Percentiles rank a stretch among this genome's conserved stretches.
These are phyloP conservation scores for Yamadazyma friedrichii DNA, from an alignment of 1,139 yeast species.

Conservation along the genomic window DNA sequence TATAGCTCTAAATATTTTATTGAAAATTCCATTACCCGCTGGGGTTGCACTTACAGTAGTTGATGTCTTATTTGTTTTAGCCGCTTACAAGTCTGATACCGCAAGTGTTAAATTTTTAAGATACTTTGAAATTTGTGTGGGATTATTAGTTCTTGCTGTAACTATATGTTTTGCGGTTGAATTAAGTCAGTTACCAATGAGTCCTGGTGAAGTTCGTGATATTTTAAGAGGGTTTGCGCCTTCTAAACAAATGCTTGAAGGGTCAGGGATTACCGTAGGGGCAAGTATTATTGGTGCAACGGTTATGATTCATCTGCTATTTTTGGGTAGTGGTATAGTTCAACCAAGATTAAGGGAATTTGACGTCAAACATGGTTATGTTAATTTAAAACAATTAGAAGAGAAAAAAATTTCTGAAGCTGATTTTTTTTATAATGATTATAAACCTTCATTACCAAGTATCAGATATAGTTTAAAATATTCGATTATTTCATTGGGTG, in stretches of 20 bases:
- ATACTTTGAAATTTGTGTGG: conserved; percentile 66
- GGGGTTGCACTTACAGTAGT: conserved; percentile 72
- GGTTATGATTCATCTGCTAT: conserved; percentile 79
- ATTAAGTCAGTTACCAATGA: conserved; percentile 52
- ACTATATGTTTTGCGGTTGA: conserved; percentile 72
- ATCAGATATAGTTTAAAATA: conserved; percentile 65
- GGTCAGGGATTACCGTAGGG: conserved; percentile 68
- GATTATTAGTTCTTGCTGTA: conserved; percentile 63
- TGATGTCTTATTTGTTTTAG: conserved; percentile 70
- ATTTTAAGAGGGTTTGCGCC: conserved; percentile 75
- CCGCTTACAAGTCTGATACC: conserved; percentile 73
- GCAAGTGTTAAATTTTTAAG: conserved; percentile 62
- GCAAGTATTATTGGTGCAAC: conserved; percentile 81
- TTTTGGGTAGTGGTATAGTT: conserved; percentile 72
- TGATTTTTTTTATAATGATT: conserved; percentile 27
- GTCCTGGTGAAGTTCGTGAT: conserved; percentile 37
- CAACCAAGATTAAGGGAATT: conserved; percentile 71
- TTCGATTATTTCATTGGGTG: conserved; percentile 61
- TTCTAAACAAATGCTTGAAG: conserved; percentile 57
- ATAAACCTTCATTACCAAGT: conserved; percentile 64
- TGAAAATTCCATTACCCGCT: conserved; percentile 71
- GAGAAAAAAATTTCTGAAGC: conserved; percentile 24
- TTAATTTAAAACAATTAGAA: conserved; percentile 56
- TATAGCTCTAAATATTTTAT: conserved; percentile 69
- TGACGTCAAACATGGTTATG: conserved; percentile 50